These are phyloP conservation scores for Erythrophleum fordii DNA, from an alignment of 306 rosid species.

Conservation along the genomic window DNA sequence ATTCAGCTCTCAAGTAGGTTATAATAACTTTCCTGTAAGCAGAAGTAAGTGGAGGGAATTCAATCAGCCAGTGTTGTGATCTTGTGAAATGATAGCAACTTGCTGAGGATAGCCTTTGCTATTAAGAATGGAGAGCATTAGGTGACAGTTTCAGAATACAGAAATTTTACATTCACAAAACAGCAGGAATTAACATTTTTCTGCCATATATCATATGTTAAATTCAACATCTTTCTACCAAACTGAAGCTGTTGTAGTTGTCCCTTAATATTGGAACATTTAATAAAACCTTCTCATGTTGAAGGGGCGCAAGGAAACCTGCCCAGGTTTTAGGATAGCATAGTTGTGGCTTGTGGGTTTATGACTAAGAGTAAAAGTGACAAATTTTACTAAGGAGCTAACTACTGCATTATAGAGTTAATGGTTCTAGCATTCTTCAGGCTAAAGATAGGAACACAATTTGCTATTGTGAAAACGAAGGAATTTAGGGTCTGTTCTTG, in stretches of 20 bases:
- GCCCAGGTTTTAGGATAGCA: neutral
- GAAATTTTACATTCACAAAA: neutral
- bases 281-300: neutral
- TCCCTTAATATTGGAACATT: neutral
- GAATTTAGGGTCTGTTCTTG: neutral
- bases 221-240: neutral
- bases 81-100: too few relatives aligned
- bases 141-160: neutral
- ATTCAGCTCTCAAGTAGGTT: neutral
- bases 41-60: neutral
- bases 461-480: neutral
- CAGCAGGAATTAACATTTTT: neutral
- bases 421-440: neutral
- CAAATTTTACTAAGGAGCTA: neutral
- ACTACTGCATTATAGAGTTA: neutral
- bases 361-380: neutral
- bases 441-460: neutral
- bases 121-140: neutral
- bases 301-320: neutral
- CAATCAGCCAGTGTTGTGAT: too few relatives aligned
- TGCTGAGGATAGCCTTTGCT: neutral
- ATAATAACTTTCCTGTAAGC: neutral
- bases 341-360: neutral
- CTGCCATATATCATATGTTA: neutral
- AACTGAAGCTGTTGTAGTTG: neutral